Conservation (phyloP, 345 rosid species). For the Draba incana region DNA sequence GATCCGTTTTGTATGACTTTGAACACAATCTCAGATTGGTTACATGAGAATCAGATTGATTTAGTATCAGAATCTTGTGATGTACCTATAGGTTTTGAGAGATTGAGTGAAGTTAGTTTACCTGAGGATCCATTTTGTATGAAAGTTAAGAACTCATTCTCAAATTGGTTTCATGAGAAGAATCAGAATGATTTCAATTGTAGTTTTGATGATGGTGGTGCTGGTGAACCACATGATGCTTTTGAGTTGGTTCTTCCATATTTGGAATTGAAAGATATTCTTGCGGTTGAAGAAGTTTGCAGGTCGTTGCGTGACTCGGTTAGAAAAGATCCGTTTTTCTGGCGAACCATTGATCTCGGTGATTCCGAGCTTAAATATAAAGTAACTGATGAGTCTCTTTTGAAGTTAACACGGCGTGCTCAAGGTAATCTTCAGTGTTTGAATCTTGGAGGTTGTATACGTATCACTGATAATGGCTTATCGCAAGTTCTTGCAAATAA, state of each 20-base stretch:
- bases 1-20: conserved; percentile 42
- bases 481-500: conserved; percentile 39
- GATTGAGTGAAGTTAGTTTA: conserved; percentile 10
- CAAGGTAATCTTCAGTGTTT: conserved; percentile 35
- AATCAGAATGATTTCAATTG: background rate
- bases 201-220: background rate
- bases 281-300: conserved; percentile 42
- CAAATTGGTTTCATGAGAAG: conserved; percentile 33
- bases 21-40: conserved; percentile 31
- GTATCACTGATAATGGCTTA: conserved; percentile 42
- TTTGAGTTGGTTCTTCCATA: conserved; percentile 36
- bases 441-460: conserved; percentile 31
- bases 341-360: conserved; percentile 35
- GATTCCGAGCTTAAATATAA: background rate
- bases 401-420: conserved; percentile 37
- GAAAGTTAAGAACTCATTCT: conserved; percentile 19
- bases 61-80: conserved; percentile 23
- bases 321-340: conserved; percentile 38
- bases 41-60: conserved; percentile 27
- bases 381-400: conserved; percentile 34
- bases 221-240: conserved; percentile 38
- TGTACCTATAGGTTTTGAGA: background rate
- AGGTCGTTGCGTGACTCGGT: conserved; percentile 39
- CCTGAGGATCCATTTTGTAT: conserved; percentile 41
- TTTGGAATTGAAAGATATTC: conserved; percentile 28